Evolutionary conservation across 1,284 basidiomycete genomes (phyloP), one percentile per base, ranked within the genome.

Genomic region (Rhodotorula sp.): DNA sequence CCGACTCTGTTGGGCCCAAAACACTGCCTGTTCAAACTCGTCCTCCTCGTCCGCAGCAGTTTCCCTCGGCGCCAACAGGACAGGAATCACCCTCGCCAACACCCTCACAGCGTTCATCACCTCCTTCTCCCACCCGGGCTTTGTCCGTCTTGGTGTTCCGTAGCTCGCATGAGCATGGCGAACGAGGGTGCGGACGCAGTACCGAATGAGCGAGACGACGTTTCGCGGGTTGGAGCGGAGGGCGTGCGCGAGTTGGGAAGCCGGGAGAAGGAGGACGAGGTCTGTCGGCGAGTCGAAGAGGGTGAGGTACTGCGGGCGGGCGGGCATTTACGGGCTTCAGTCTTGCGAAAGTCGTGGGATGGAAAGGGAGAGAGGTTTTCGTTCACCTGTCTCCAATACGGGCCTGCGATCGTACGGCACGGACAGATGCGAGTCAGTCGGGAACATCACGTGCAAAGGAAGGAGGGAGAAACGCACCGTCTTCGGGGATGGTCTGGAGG

Each of bases 211-310:
- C 29, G 90, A 93, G 33, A 87, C 86, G 69, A 95, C 83, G 79
- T 96, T 96, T 79, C 89, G 87, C 4, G 92, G 92, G 44, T 90
- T 88, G 61, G 88, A 87, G 26, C 86, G 81, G n/a, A 94, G 85
- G 18, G 91, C 89, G 75, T 88, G 86, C 54, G 90, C 88, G 74
- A 95, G 91, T 91, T 74, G 4, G 56, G 49, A 64, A 63, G 54
- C 51, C 60, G 55, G 92, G 74, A 96, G 89, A 68, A 95, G 85
- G 37, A 91, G 89, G 82, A 91, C 91, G 26, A 93, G 91, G 79
- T 95, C 93, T 0, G 91, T 89, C 0, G 91, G 85, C 12, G 90
- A 89, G 82, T 91, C 91, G 80, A 95, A 95, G 17, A 95, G 82
- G 49, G 86, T 82, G 74, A 90, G 88, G 80, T 90, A 96, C 88